phyloP scores from a whole-genome alignment of 2,329 filamentous ascomycete genomes.

The Penicillium sp. region DNA sequence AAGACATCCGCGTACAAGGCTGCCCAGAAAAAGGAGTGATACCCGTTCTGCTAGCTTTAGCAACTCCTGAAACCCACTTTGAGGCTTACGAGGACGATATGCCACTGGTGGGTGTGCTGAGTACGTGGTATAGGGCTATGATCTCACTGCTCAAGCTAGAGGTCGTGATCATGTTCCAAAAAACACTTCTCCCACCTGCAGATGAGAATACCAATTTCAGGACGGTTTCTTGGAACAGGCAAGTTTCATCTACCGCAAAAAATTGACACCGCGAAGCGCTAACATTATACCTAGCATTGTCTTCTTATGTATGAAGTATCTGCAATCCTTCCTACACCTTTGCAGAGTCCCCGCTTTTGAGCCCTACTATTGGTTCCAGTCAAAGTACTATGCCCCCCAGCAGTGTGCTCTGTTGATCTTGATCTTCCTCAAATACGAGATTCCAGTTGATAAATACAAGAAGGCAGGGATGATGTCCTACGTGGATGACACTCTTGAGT shows the following conservation, averaged over 20 bases:
- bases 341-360: conserved; percentile 1
- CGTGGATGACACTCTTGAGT: conserved; percentile 1
- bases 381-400: neutral
- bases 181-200: neutral
- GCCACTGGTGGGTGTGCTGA: neutral
- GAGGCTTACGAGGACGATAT: conserved; percentile 3
- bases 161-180: conserved; percentile 3
- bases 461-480: neutral
- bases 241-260: neutral
- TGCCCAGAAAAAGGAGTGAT: too few relatives aligned
- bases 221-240: neutral
- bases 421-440: neutral
- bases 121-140: conserved; percentile 4
- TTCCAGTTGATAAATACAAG: neutral
- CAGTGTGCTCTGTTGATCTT: conserved; percentile 6
- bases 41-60: neutral
- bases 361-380: conserved; percentile 9
- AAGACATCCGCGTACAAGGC: too few relatives aligned
- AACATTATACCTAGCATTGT: neutral
- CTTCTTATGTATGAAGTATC: conserved; percentile 1
- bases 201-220: neutral
- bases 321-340: conserved; percentile 2
- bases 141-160: conserved; percentile 6
- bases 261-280: neutral
- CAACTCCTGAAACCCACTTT: neutral